Evolutionary conservation across 768 basidiomycete species (phyloP).

Genomic region (Psilocybe tampanensis): DNA sequence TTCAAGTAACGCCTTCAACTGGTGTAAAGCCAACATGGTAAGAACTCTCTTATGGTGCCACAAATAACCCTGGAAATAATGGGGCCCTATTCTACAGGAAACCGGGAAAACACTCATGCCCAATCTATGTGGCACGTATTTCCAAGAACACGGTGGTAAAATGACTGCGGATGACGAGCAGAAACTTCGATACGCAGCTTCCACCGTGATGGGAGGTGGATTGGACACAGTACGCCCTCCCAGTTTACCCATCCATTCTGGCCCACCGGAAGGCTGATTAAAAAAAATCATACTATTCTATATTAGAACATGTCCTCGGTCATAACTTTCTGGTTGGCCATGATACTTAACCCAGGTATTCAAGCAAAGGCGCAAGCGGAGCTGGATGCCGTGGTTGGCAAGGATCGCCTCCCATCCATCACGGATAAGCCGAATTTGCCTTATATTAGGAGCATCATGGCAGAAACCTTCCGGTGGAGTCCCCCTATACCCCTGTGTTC

Average conservation of each 20-base stretch:
- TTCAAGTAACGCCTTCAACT: constrained; percentile 30
- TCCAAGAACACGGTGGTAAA: constrained; percentile 24
- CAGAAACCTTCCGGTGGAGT: constrained; percentile 21
- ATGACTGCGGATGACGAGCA: constrained; percentile 36
- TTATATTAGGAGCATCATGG: constrained; percentile 23
- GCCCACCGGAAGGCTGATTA: background rate
- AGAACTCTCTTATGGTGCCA: no score
- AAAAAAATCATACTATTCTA: constrained; percentile 29
- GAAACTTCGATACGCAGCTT: constrained; percentile 38
- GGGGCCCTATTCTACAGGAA: constrained; percentile 25
- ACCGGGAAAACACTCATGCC: constrained; percentile 39
- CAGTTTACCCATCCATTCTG: background rate
- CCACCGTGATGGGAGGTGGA: constrained; percentile 9
- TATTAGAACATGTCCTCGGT: constrained; percentile 34
- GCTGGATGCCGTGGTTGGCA: constrained; percentile 26
- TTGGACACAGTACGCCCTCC: constrained; percentile 1
- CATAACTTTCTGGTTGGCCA: constrained; percentile 37
- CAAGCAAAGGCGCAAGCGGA: constrained; percentile 25
- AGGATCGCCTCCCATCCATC: constrained; percentile 21
- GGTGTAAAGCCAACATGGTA: constrained; percentile 38
- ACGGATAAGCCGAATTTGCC: constrained; percentile 18
- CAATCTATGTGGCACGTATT: constrained; percentile 33
- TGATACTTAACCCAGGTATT: constrained; percentile 20
- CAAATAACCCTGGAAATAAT: background rate
- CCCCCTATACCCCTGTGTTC: constrained; percentile 4